These are phyloP conservation scores for Nakataea oryzae DNA, from an alignment of 2,329 filamentous ascomycete species.

Conservation along the genomic window DNA sequence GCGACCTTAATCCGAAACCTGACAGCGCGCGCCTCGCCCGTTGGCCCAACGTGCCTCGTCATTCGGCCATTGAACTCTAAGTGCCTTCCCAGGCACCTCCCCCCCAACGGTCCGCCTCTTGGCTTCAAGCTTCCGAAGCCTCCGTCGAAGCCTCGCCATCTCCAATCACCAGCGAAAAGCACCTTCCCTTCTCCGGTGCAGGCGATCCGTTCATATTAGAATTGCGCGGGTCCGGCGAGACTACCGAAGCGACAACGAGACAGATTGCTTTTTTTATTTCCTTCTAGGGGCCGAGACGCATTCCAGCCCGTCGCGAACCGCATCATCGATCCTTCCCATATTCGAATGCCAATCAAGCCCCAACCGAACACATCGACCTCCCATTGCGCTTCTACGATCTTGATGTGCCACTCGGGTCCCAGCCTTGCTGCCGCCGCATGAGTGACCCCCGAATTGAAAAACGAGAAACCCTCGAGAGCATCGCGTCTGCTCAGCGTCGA, in stretches of 20 bases:
- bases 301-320: not conserved
- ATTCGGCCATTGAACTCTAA: not conserved
- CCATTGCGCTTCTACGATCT: not conserved
- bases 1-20: not conserved
- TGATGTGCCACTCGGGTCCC: not conserved
- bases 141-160: too few species aligned
- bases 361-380: not conserved
- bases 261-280: not conserved
- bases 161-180: too few species aligned
- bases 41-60: not conserved
- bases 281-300: not conserved
- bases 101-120: not conserved
- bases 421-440: not conserved
- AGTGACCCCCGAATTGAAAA: too few species aligned
- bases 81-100: not conserved
- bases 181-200: not conserved
- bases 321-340: not conserved
- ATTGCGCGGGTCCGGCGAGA: not conserved
- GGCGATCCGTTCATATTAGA: not conserved
- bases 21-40: not conserved
- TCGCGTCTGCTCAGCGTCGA: not conserved
- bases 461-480: not conserved
- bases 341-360: not conserved
- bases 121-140: not conserved
- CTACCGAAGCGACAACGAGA: not conserved